Percentiles rank a stretch among this genome's conserved stretches.
These are phyloP conservation scores for Tetrahymena malaccensis DNA, from an alignment of 73 alveolate genomes.

Conservation along the genomic window DNA sequence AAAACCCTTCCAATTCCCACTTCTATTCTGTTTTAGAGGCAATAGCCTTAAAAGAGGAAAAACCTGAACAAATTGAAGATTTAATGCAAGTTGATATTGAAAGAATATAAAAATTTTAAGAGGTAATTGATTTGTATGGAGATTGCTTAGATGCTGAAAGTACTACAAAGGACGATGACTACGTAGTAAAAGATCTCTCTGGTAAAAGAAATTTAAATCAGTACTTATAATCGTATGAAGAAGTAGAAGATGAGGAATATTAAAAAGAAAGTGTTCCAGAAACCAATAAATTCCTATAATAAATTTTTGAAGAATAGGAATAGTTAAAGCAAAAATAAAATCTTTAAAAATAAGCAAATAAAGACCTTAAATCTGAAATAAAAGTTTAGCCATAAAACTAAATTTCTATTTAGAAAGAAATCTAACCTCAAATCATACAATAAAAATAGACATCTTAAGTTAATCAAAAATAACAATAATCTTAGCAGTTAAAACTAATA, in stretches of 20 bases:
- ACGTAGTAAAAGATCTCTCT: not conserved
- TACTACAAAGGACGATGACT: not conserved
- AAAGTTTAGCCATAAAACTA: not conserved
- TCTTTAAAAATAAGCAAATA: not conserved
- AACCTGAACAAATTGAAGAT: conserved; percentile 55
- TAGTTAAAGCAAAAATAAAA: not conserved
- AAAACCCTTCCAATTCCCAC: conserved; percentile 40
- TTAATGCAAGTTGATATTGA: conserved; percentile 46
- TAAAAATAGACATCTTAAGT: no score
- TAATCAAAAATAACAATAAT: not conserved
- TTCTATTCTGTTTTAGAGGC: conserved; percentile 55
- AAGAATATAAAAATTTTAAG: conserved; percentile 38
- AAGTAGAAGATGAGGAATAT: not conserved
- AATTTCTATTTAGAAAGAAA: not conserved
- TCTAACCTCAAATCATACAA: not conserved
- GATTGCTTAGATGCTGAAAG: not conserved
- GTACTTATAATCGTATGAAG: not conserved
- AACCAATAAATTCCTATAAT: not conserved
- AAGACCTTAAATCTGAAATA: not conserved
- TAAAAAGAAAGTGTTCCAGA: not conserved
- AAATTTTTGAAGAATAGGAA: not conserved
- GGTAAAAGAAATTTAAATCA: not conserved
- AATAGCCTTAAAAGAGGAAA: conserved; percentile 47
- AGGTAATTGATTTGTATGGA: conserved; percentile 12
- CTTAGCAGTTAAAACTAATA: not conserved